Evolutionary conservation across 805 yeast species (phyloP).

Genomic region (Metschnikowia kofuensis): DNA sequence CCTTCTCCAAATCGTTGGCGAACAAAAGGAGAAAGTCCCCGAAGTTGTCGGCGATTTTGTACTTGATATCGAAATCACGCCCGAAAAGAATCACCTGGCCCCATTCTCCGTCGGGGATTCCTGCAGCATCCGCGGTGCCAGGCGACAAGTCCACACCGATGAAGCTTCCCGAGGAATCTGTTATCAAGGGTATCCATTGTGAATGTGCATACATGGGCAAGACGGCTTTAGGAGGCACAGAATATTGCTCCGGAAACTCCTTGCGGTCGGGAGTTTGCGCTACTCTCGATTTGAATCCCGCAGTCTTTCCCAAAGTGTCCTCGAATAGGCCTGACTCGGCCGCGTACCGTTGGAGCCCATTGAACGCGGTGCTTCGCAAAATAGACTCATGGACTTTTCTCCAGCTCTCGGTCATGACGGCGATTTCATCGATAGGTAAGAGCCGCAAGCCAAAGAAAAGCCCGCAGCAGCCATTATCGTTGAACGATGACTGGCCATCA

Average conservation of each 20-base stretch:
- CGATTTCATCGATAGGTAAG: constrained; percentile 76
- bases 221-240: constrained; percentile 74
- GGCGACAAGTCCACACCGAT: constrained; percentile 74
- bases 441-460: constrained; percentile 76
- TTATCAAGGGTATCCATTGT: constrained; percentile 87
- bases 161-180: constrained; percentile 88
- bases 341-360: constrained; percentile 6
- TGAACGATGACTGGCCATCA: constrained; percentile 79
- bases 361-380: neutral
- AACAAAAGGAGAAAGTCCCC: constrained; percentile 81
- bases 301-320: constrained; percentile 1
- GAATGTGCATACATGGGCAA: constrained; percentile 83
- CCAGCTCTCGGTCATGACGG: constrained; percentile 83
- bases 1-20: constrained; percentile 84
- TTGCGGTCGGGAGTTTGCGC: neutral
- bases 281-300: constrained; percentile 4
- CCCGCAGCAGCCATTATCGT: constrained; percentile 67
- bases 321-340: constrained; percentile 3
- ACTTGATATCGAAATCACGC: constrained; percentile 88
- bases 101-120: constrained; percentile 40
- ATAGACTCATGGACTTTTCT: constrained; percentile 58
- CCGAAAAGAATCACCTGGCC: constrained; percentile 95
- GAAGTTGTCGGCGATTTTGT: constrained; percentile 82
- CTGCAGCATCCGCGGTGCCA: constrained; percentile 5
- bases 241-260: constrained; percentile 47